These are phyloP conservation scores for Ballota nigra DNA, from an alignment of 257 asterid genomes.

Conservation along the genomic window DNA sequence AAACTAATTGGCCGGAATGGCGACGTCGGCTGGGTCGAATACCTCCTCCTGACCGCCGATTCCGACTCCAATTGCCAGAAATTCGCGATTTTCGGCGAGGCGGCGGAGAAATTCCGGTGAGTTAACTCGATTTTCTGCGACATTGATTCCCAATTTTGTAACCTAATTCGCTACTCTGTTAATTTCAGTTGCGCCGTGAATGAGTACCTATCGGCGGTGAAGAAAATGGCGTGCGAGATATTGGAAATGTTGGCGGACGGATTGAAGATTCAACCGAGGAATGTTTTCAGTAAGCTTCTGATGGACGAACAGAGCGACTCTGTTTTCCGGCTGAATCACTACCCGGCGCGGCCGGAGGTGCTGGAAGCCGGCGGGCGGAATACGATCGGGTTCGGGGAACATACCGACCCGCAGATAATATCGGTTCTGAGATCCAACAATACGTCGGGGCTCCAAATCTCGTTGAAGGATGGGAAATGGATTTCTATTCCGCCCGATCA, in stretches of 20 bases:
- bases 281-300: slow-evolving; percentile 46
- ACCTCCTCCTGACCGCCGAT: slow-evolving; percentile 53
- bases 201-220: slow-evolving; percentile 42
- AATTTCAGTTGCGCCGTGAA: slow-evolving; percentile 37
- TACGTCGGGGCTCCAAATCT: slow-evolving; percentile 70
- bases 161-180: neutral
- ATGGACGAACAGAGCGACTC: slow-evolving; percentile 68
- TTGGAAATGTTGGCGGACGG: slow-evolving; percentile 62
- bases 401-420: slow-evolving; percentile 87
- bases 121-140: neutral
- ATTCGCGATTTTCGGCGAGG: slow-evolving; percentile 51
- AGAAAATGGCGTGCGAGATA: slow-evolving; percentile 58
- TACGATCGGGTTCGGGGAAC: slow-evolving; percentile 73
- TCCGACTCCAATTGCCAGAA: slow-evolving; percentile 37
- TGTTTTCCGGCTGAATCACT: slow-evolving; percentile 59
- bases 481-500: slow-evolving; percentile 75
- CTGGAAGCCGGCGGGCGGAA: slow-evolving; percentile 31
- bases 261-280: slow-evolving; percentile 36
- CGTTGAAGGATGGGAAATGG: slow-evolving; percentile 63
- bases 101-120: slow-evolving; percentile 53
- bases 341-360: slow-evolving; percentile 56
- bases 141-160: neutral
- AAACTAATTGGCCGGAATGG: slow-evolving; percentile 61
- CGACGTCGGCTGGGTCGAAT: slow-evolving; percentile 73
- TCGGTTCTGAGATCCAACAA: slow-evolving; percentile 79